phyloP scores from a whole-genome alignment of 2,329 filamentous ascomycete species.

The Monosporascus ibericus region DNA sequence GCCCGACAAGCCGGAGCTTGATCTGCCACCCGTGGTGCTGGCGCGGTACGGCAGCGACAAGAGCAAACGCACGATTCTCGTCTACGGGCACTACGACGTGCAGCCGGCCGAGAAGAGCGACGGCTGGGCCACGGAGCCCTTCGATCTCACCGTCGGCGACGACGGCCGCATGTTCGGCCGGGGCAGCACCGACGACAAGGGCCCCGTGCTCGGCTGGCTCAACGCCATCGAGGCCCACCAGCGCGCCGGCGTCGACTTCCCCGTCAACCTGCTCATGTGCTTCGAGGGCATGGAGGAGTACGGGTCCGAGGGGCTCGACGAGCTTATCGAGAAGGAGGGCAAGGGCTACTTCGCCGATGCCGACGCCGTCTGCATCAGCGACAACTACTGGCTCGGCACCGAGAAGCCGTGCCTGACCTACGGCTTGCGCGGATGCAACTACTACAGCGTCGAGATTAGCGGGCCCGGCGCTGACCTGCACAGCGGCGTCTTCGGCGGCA shows the following conservation, averaged over 20 bases:
- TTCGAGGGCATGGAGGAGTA: slow-evolving; percentile 99
- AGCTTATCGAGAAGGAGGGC: slow-evolving; percentile 85
- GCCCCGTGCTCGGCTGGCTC: slow-evolving; percentile 92
- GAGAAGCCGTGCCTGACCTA: slow-evolving; percentile 98
- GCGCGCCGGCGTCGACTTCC: slow-evolving; percentile 88
- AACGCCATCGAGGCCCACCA: slow-evolving; percentile 98
- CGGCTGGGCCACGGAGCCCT: slow-evolving; percentile 93
- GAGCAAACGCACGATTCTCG: slow-evolving; percentile 88
- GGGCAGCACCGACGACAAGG: slow-evolving; percentile 96
- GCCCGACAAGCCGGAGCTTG: slow-evolving; percentile 81
- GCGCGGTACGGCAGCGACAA: slow-evolving; percentile 88
- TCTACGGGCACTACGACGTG: slow-evolving; percentile 98
- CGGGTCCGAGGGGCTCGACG: slow-evolving; percentile 91
- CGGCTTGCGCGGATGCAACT: slow-evolving; percentile 93
- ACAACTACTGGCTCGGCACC: slow-evolving; percentile 99
- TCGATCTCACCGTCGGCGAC: slow-evolving; percentile 78
- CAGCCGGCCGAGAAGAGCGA: slow-evolving; percentile 91
- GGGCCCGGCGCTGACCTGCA: slow-evolving; percentile 92
- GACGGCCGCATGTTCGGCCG: slow-evolving; percentile 95
- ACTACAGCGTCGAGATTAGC: slow-evolving; percentile 87
- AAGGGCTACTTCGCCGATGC: slow-evolving; percentile 93
- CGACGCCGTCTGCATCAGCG: slow-evolving; percentile 95
- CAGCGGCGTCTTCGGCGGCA: slow-evolving; percentile 94
- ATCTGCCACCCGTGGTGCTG: slow-evolving; percentile 87
- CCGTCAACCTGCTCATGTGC: slow-evolving; percentile 97